phyloP scores from a whole-genome alignment of 2,329 filamentous ascomycete species.

The Exophiala mesophila region DNA sequence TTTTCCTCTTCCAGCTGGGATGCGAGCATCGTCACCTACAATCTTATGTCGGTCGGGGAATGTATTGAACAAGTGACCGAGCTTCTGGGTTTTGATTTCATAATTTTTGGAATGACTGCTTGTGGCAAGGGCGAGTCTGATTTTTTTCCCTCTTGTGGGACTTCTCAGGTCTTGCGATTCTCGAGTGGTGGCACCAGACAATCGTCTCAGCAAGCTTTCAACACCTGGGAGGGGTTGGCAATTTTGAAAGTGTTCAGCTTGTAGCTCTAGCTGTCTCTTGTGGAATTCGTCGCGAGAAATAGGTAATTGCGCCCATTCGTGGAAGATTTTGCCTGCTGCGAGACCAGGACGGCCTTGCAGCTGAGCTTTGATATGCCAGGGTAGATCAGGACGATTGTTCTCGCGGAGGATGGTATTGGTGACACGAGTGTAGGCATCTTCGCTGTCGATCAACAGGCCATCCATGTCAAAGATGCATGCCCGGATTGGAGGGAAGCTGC shows the following conservation, averaged over 20 bases:
- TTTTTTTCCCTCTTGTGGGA: constrained; percentile 36
- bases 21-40: constrained; percentile 77
- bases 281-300: constrained; percentile 66
- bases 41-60: constrained; percentile 70
- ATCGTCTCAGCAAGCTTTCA: constrained; percentile 57
- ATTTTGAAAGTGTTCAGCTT: constrained; percentile 66
- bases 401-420: constrained; percentile 76
- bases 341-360: constrained; percentile 64
- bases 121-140: constrained; percentile 83
- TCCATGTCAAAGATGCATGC: constrained; percentile 99
- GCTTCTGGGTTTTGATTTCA: constrained; percentile 64
- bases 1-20: constrained; percentile 78
- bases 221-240: constrained; percentile 78
- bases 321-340: constrained; percentile 59
- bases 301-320: constrained; percentile 80
- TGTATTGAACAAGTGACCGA: constrained; percentile 47
- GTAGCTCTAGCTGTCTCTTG: constrained; percentile 56
- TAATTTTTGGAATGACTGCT: constrained; percentile 70
- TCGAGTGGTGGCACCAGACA: constrained; percentile 36
- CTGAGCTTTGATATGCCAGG: constrained; percentile 91
- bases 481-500: constrained; percentile 70
- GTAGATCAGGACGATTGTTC: constrained; percentile 69
- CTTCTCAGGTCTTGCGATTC: constrained; percentile 28
- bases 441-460: constrained; percentile 86
- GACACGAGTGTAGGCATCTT: constrained; percentile 80